Conservation (phyloP, 352 stramenopile species). For the Globisporangium mamillatum region DNA sequence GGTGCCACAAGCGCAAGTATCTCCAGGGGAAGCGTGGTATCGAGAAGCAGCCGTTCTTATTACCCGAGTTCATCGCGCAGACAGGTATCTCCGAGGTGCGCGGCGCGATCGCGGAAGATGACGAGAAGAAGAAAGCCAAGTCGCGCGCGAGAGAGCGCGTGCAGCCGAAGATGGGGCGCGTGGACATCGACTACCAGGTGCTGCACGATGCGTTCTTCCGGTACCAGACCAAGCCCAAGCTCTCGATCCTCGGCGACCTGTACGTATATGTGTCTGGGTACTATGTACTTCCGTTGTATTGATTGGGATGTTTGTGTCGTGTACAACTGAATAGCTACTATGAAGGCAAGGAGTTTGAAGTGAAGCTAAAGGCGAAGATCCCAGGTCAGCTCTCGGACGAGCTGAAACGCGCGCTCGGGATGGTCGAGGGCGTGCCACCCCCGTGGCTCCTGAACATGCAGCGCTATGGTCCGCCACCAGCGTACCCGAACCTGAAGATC, state of each 20-base stretch:
- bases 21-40: slow-evolving; percentile 95
- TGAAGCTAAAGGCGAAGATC: slow-evolving; percentile 88
- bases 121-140: slow-evolving; percentile 91
- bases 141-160: slow-evolving; percentile 92
- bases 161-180: slow-evolving; percentile 94
- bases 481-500: slow-evolving; percentile 96
- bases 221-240: slow-evolving; percentile 96
- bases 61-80: slow-evolving; percentile 98
- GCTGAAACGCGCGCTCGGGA: slow-evolving; percentile 91
- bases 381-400: slow-evolving; percentile 88
- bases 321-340: slow-evolving; percentile 85
- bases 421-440: slow-evolving; percentile 90
- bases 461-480: slow-evolving; percentile 95
- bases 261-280: slow-evolving; percentile 21
- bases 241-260: slow-evolving; percentile 82
- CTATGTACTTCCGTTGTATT: slow-evolving; percentile 28
- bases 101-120: slow-evolving; percentile 70
- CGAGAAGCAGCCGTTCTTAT: slow-evolving; percentile 93
- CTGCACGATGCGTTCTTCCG: slow-evolving; percentile 99
- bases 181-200: slow-evolving; percentile 98
- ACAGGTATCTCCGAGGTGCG: slow-evolving; percentile 90
- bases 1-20: slow-evolving; percentile 98
- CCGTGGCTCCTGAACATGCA: slow-evolving; percentile 99
- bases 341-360: slow-evolving; percentile 97
- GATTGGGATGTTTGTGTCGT: not conserved